Evolutionary conservation across 805 yeast genomes (phyloP).

Genomic region (Monosporozyma siamensis): DNA sequence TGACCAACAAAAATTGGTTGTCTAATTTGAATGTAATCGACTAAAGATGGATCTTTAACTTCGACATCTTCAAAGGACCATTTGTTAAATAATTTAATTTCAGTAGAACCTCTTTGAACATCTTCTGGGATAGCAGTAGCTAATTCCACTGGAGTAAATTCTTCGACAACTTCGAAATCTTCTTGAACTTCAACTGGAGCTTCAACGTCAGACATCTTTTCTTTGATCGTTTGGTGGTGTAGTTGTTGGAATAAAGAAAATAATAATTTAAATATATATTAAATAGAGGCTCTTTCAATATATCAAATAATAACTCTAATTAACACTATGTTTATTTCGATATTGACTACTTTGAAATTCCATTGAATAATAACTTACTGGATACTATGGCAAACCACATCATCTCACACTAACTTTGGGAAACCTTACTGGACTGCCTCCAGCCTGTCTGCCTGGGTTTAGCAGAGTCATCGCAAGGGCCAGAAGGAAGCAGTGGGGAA

Average conservation of each 20-base stretch:
- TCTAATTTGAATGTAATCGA: slow-evolving; percentile 97
- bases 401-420: too few species aligned
- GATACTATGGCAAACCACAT: too few species aligned
- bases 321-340: too few species aligned
- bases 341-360: too few species aligned
- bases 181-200: slow-evolving; percentile 51
- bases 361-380: too few species aligned
- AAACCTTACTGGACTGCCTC: too few species aligned
- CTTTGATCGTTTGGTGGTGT: slow-evolving; percentile 9
- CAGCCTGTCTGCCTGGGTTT: too few species aligned
- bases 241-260: background rate
- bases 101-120: slow-evolving; percentile 90
- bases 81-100: slow-evolving; percentile 98
- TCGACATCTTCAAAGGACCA: slow-evolving; percentile 98
- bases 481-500: too few species aligned
- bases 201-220: slow-evolving; percentile 73
- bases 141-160: slow-evolving; percentile 60
- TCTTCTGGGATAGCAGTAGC: slow-evolving; percentile 97
- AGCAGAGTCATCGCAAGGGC: too few species aligned
- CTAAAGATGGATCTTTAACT: slow-evolving; percentile 94
- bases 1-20: slow-evolving; percentile 96
- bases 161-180: slow-evolving; percentile 65
- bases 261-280: too few species aligned
- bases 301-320: too few species aligned
- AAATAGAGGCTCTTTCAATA: too few species aligned